Percentiles rank a stretch among this genome's conserved stretches.
Evolutionary conservation across 2,329 filamentous ascomycete species (phyloP).

Genomic region (Xylariales sp.): DNA sequence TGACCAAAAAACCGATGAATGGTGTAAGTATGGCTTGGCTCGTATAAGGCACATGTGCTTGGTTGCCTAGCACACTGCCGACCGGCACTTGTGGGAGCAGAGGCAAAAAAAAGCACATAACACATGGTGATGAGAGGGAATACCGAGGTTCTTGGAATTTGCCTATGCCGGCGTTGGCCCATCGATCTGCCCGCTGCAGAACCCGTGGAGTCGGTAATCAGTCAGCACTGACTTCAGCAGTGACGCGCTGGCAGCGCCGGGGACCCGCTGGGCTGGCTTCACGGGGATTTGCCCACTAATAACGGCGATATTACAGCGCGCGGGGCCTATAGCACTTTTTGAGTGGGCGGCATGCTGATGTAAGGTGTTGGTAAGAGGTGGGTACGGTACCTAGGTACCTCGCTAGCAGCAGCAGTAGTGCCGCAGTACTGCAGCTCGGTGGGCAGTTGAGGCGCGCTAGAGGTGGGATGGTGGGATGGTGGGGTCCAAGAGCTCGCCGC

Average conservation of each 20-base stretch:
- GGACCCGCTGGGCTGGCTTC: slow-evolving; percentile 18
- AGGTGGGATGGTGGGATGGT: slow-evolving; percentile 37
- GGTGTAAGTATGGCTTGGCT: no score
- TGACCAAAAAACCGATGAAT: no score
- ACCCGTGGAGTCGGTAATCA: slow-evolving; percentile 26
- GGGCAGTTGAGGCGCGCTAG: slow-evolving; percentile 21
- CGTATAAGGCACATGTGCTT: neutral
- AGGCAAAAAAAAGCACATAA: neutral
- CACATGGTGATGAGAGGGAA: neutral
- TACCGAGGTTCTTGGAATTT: slow-evolving; percentile 8
- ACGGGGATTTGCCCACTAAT: slow-evolving; percentile 31
- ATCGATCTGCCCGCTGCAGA: neutral
- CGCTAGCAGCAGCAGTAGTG: slow-evolving; percentile 10
- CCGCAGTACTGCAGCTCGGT: neutral
- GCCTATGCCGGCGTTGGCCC: neutral
- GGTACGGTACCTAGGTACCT: slow-evolving; percentile 24
- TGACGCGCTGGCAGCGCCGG: slow-evolving; percentile 6
- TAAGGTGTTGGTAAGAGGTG: slow-evolving; percentile 45
- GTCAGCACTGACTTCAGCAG: slow-evolving; percentile 39
- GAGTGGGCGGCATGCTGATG: slow-evolving; percentile 40
- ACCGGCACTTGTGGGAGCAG: slow-evolving; percentile 11
- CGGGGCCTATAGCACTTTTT: slow-evolving; percentile 9
- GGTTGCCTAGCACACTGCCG: neutral
- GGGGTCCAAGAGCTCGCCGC: no score
- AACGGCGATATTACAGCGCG: slow-evolving; percentile 35